Base-by-base conservation (phyloP, 352 stramenopile species). In the Phytophthora boehmeriae region DNA sequence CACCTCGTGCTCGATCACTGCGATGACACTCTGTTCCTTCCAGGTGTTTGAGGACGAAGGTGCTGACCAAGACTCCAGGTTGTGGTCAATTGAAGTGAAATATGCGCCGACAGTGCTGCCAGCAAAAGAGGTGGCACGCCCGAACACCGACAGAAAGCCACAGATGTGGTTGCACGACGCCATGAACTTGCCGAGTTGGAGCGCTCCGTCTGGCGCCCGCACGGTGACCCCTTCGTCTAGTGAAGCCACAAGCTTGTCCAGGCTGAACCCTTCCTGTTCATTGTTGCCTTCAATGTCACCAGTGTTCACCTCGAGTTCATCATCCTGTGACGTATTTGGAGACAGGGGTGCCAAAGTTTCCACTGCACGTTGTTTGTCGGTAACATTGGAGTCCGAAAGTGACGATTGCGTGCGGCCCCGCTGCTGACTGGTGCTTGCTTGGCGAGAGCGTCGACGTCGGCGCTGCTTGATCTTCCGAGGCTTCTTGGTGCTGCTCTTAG, bases 61-160 rank as follows among this genome's bases (percentile, higher is more conserved):
- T 1, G 59, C 42, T 9, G 79, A 63, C 78, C 80, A 95, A 11
- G 48, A 20, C 0, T 68, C 72, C n/a, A 89, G 46, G 48, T 92
- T 92, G 20, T 70, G 71, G 19, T 82, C 63, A 50, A 95, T 92
- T 6, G 83, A 81, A 23, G 64, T 78, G 25, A 95, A 82, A 62
- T 95, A 95, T 1, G 74, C 83, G 14, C 68, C 76, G 6, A 95
- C 86, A 0, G 86, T 91, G 28, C 80, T 91, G 5, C 74, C 86
- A 9, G 86, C 86, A 53, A 95, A 95, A 17, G 86, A 86, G 17
- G 86, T 95, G 17, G 86, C 86, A 47, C 83, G 83, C 3, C 86
- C 86, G 60, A 95, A 95, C 14, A 89, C 80, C 22, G 78, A 63
- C n/a, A 92, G 66, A 53, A 95, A 90, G 25, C 66, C 72, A 36